Evolutionary conservation across 495 filamentous ascomycete genomes (phyloP), one percentile per base, ranked within the genome.

Genomic region (Jackrogersella multiformis): DNA sequence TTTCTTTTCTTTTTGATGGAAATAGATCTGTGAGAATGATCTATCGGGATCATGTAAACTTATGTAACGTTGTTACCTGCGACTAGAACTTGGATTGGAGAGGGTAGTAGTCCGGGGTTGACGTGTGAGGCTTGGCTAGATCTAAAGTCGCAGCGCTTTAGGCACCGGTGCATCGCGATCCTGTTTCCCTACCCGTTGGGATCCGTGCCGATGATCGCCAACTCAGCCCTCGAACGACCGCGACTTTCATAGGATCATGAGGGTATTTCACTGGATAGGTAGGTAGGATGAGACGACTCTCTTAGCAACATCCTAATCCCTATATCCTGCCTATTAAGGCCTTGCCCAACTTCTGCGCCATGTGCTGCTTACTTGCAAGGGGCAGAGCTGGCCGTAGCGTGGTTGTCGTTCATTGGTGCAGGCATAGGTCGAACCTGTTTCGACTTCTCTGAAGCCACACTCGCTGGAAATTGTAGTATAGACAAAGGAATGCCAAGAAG

Each of bases 11-110:
- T 55, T 21, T 45, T 28, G 21, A 54, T 45, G 36, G 46, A 13
- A 56, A 51, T 21, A 56, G 16, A 57, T 28, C 36, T 51, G 42
- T 16, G 13, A 35, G 16, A 44, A 28, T 32, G 16, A 52, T 9
- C 0, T 10, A 7, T 7, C 26, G 26, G 23, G 30, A 23, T 16
- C 13, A 15, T 48, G 4, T 34, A 42, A 20, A 35, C 24, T 20
- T 61, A 69, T 65, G 61, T 64, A 69, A 65, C 66, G 56, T 65
- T 56, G 36, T 52, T 13, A 34, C 51, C 59, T 46, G 42, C 10
- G 44, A 38, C 51, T 30, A 56, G 42, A 46, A 26, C 21, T 56
- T 26, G 42, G 30, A 44, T 41, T 42, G 38, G 21, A 42, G 28
- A 28, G 30, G 42, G 39, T n/a, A 23, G 12, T n/a, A n/a, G 23